Evolutionary conservation across 2,329 filamentous ascomycete species (phyloP), one percentile per base, ranked within the genome.

Genomic region (Alternaria tenuissima): DNA sequence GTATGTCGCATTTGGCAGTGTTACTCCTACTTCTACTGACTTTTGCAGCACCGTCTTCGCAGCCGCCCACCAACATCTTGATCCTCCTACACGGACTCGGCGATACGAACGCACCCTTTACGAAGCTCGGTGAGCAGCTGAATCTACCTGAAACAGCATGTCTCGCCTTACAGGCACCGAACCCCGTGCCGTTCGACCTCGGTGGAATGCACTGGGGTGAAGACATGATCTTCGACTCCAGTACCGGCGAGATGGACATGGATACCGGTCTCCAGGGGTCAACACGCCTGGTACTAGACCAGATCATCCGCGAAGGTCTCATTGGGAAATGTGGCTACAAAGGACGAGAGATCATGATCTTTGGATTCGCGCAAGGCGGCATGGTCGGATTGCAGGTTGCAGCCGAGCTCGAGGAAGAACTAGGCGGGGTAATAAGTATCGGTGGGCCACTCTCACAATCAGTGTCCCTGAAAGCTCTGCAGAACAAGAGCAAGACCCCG

Each of bases 21-120:
- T 32, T 36, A 22, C 32, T 7, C 28, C n/a, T 12, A 11, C 41
- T 4, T 22, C 22, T 7, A 52, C 71, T 77, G 52, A 77, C 67
- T 3, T 30, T 16, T 14, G 7, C 63, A 73, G 70, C 78, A 72
- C 81, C 82, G 14, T 71, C 64, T 32, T 73, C 75, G 26, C 87
- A 90, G 62, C 85, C 86, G 12, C 87, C 90, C 9, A 91, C 88
- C 43, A 90, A 94, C 69, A 84, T 96, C 67, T 87, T 96, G 63
- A 81, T 96, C 73, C 86, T 96, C 52, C 87, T 96, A 59, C 93
- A 96, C 78, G 93, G 93, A 65, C 86, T 96, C 12, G 93, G 93
- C 63, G 93, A 96, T 80, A 88, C 86, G 34, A 86, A 92, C 61
- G 72, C 76, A 3, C 84, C 91, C 36, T 96, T 95, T 76, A 85